Evolutionary conservation across 306 rosid species (phyloP), one percentile per base, ranked within the genome.

Genomic region (Cicer pinnatifidum): DNA sequence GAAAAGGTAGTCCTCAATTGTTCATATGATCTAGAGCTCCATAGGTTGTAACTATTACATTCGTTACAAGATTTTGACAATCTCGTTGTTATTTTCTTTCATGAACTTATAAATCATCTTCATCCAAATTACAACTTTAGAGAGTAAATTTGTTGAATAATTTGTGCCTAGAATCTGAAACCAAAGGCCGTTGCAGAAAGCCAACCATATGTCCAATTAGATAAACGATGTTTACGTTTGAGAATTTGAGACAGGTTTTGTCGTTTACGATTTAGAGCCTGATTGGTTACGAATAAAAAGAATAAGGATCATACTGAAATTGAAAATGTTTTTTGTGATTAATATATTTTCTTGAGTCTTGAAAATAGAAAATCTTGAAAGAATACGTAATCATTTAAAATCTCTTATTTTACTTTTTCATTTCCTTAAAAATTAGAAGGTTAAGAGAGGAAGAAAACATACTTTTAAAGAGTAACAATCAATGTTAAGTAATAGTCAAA

Each of bases 1-100:
- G 20, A 72, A 79, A 67, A 33, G 6, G 75, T 78, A 84, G 82
- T 69, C 83, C 67, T 71, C 83, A 86, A 81, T 54, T 80, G 81
- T 82, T 81, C 48, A 79, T 77, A 79, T 79, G 69, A 62, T 71
- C 68, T 44, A 41, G 82, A 68, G 76, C 45, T 43, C 67, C 61
- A 40, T 75, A 69, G 80, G 77, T 66, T 77, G 79, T 83, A 80
- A 70, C 23, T 68, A 75, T 20, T 72, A 44, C 37, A 19, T 44
- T 64, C 63, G 51, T 75, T 78, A 61, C 71, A 67, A 67, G 68
- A 38, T 74, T 80, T 85, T 80, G 79, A 70, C 67, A 40, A 19
- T 65, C 50, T 69, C 8, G 11, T 33, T 39, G 33, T 23, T 47
- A 20, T 57, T 51, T 67, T 75, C 56, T 39, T 44, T 7, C 13